Conservation (phyloP, 805 yeast genomes). For the Candida rishiriensis region DNA sequence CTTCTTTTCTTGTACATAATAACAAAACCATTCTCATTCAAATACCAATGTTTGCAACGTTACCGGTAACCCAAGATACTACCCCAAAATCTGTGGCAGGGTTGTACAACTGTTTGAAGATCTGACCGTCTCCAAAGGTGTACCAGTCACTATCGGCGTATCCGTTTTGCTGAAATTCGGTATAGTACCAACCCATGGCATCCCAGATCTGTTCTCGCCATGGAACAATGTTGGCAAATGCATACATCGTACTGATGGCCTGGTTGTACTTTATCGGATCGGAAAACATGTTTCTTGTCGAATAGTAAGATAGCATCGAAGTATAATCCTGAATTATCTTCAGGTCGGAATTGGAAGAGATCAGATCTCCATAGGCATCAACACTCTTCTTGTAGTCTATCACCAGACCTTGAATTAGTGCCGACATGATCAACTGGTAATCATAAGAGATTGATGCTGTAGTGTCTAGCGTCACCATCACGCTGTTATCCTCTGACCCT, state of each 20-base stretch:
- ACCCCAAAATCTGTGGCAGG: slow-evolving; percentile 2
- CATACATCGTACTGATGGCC: slow-evolving; percentile 6
- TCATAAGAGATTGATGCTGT: not conserved
- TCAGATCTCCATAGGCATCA: slow-evolving; percentile 3
- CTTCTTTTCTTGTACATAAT: too few relatives aligned
- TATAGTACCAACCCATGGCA: slow-evolving; percentile 15
- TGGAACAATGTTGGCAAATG: slow-evolving; percentile 11
- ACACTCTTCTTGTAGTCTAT: slow-evolving; percentile 7
- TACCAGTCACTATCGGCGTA: slow-evolving; percentile 1
- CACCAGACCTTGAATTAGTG: slow-evolving; percentile 5
- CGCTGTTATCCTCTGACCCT: too few relatives aligned
- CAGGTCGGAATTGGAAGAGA: slow-evolving; percentile 2
- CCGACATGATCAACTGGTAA: not conserved
- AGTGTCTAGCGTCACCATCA: too few relatives aligned
- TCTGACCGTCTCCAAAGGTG: slow-evolving; percentile 8
- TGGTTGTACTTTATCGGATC: slow-evolving; percentile 4
- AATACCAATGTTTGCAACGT: too few relatives aligned
- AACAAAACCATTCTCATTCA: too few relatives aligned
- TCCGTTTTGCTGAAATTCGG: slow-evolving; percentile 5
- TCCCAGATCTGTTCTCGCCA: slow-evolving; percentile 13
- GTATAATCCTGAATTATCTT: slow-evolving; percentile 8
- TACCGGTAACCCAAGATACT: not conserved
- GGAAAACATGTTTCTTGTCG: slow-evolving; percentile 3
- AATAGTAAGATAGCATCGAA: slow-evolving; percentile 6
- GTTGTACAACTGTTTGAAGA: slow-evolving; percentile 11